Base-by-base conservation (phyloP, 352 stramenopile genomes). In the Globisporangium iwayamae region DNA sequence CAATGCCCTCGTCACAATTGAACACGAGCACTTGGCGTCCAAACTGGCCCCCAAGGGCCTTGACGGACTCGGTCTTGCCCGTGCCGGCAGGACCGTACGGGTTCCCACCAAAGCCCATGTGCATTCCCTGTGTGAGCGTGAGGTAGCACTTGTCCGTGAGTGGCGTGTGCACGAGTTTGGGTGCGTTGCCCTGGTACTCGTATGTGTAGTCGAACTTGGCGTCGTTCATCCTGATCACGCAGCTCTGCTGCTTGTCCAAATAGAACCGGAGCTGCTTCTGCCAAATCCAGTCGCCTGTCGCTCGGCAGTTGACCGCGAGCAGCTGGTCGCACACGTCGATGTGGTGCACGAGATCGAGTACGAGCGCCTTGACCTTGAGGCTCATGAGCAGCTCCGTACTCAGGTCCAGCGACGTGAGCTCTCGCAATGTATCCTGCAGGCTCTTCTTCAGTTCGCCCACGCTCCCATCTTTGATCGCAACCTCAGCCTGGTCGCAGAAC, bases 101-200 rank as follows among this genome's bases (percentile, higher is more conserved):
- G 54, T 98, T 98, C 3, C 95, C 94, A 41, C 95, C 94, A 64
- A 98, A 98, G 7, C 79, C 85, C 78, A 97, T 95, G 65, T 94
- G 79, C 83, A 98, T 97, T 3, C 87, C 94, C 78, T 98, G 90
- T 0, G 93, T 98, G 7, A 98, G 79, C 3, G 94, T 98, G 13
- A 98, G 62, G 57, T 98, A 98, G 66, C 94, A 98, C 62, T 96
- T 96, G 75, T 98, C 94, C 0, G 95, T 98, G 9, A 98, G 69
- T 2, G 94, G 92, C 14, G 95, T 98, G 68, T 98, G 90, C 2
- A 98, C 95, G 25, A 98, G 77, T 68, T 98, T 98, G 0, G 79
- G 71, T 4, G 89, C 85, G 60, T 98, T 98, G 20, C 95, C 94
- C 59, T 98, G 94, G 73, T 98, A 98, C 66, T 98, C 94, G 67